phyloP scores from a whole-genome alignment of 768 basidiomycete genomes.

The Termitomyces heimii region DNA sequence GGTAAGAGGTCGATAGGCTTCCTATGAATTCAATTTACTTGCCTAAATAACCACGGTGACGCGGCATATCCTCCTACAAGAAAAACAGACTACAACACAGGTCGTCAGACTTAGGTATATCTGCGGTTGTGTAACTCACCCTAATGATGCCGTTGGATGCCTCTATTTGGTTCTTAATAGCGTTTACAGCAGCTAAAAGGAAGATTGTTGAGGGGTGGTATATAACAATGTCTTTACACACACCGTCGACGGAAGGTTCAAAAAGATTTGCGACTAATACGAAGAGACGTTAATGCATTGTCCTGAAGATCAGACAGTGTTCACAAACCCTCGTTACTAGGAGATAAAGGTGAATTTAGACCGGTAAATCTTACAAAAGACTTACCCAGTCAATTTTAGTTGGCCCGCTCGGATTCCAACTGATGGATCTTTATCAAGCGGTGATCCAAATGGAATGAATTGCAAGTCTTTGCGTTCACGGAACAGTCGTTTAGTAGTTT shows the following conservation, averaged over 20 bases:
- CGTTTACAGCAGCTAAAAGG: constrained; percentile 49
- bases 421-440: constrained; percentile 64
- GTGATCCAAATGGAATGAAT: constrained; percentile 73
- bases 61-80: constrained; percentile 82
- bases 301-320: background rate
- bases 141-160: constrained; percentile 63
- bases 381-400: constrained; percentile 65
- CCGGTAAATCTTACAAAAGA: background rate
- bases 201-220: background rate
- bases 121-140: constrained; percentile 25
- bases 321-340: constrained; percentile 26
- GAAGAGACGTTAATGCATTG: constrained; percentile 10
- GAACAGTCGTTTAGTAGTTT: constrained; percentile 78
- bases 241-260: constrained; percentile 69
- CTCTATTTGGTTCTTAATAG: constrained; percentile 68
- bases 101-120: background rate
- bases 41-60: constrained; percentile 70
- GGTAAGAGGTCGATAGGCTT: background rate
- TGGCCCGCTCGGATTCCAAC: constrained; percentile 71
- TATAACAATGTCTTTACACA: background rate
- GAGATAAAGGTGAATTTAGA: background rate
- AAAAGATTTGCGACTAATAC: constrained; percentile 67
- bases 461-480: constrained; percentile 62
- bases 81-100: constrained; percentile 58
- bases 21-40: constrained; percentile 1